Base-by-base conservation (phyloP, 805 yeast genomes). In the Nakazawaea wyomingensis region DNA sequence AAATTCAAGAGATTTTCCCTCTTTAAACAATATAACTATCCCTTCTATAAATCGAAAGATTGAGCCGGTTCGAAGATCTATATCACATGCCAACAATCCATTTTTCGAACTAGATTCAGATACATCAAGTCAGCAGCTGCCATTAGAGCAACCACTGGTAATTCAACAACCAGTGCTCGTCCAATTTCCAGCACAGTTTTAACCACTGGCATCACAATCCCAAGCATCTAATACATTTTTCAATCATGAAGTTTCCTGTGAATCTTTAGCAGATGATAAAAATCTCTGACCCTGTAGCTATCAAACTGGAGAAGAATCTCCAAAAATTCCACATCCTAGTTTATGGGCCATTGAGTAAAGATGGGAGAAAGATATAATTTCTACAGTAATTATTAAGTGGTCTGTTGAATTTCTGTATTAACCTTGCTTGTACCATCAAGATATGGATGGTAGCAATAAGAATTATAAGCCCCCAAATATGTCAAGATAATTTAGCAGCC, bases 151-250 rank as follows among this genome's bases (percentile, higher is more conserved):
- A n/a, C n/a, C n/a, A n/a, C n/a, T n/a, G n/a, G n/a, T n/a, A n/a
- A n/a, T 24, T 24, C 27, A 24, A 29, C 32, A 29, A n/a, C 32
- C 13, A 8, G 14, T 10, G 7, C 13, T 11, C 14, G 16, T 14
- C 8, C 32, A 13, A n/a, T 14, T 29, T 11, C 40, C 55, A n/a
- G 45, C 35, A 4, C n/a, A n/a, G n/a, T 19, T 41, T 14, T 45
- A 24, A 24, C 27, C 8, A 11, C 27, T 2, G 27, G 27, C 11
- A 9, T 8, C 8, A 24, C 27, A 24, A 24, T 11, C 27, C 11
- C 27, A 37, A 16, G 39, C 35, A n/a, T 69, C 72, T 39, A 74
- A 74, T 48, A 85, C 87, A 40, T 82, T 82, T 55, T 82, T 82
- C 59, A 78, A 76, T 52, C 74, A 77, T 6, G 53, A 53, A 11